Evolutionary conservation across 2,329 filamentous ascomycete species (phyloP), one percentile per base, ranked within the genome.

Genomic region (Sporothrix curviconia): DNA sequence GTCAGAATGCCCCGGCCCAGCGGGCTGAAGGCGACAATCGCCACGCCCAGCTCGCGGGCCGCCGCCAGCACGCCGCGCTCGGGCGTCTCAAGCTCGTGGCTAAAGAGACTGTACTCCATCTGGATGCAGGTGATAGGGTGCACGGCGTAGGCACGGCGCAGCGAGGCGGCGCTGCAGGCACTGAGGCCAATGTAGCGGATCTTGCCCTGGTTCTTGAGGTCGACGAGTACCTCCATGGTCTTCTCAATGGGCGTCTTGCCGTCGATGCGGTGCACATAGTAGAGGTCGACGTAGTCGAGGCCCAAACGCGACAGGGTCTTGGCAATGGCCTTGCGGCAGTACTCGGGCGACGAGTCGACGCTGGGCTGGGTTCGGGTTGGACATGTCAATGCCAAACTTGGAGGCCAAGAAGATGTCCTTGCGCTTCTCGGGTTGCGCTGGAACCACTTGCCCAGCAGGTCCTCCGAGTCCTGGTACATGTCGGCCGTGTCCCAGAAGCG

Each of bases 51-150:
- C 61, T 78, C 75, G 2, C 74, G 71, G 57, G 72, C 75, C 8
- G 76, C 71, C 17, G 68, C 64, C 4, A 79, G 67, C 30, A 78
- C 63, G 32, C 72, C 62, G 1, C 68, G 71, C 0, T 71, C 65
- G 2, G 70, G 67, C 9, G 72, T 74, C 65, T 89, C 85, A 60
- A 88, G 81, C 39, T 83, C 78, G 34, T 85, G 73, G 3, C 74
- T 68, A 66, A 78, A 83, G 0, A 39, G 76, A 76, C 19, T 69
- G 59, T 61, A 62, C 57, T 62, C 60, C 12, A 57, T 28, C 56
- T 60, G 79, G 4, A 79, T 70, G 2, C 78, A 77, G 3, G 74
- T 63, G 57, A 84, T 17, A 72, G 74, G 78, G 57, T 74, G 71
- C n/a, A 84, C 68, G 46, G 75, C 74, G 63, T 71, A 67, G 11